These are phyloP conservation scores for Lecanicillium sp. DNA, from an alignment of 2,329 filamentous ascomycete species.

Conservation along the genomic window DNA sequence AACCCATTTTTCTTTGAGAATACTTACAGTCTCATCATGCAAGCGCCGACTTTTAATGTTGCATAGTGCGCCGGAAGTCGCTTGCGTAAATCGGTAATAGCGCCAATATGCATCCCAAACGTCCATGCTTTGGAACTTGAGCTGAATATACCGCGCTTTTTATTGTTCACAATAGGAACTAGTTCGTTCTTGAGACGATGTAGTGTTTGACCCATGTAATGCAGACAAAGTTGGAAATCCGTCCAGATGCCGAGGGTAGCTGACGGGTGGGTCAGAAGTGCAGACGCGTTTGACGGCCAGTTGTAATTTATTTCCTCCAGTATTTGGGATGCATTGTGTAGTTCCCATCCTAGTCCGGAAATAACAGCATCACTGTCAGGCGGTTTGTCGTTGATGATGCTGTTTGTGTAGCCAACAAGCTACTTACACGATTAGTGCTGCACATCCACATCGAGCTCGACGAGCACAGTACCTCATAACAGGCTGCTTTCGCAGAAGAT, in stretches of 20 bases:
- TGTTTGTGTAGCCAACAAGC: neutral
- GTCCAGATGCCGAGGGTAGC: neutral
- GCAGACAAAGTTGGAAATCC: neutral
- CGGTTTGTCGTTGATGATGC: neutral
- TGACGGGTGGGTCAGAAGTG: neutral
- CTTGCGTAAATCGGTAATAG: neutral
- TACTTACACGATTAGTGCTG: neutral
- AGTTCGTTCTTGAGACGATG: neutral
- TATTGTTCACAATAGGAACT: neutral
- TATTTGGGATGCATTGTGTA: neutral
- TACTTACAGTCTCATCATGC: constrained; percentile 1
- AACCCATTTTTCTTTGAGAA: neutral
- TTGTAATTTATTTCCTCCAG: neutral
- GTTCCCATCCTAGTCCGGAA: neutral
- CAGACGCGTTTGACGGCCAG: neutral
- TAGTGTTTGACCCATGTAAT: neutral
- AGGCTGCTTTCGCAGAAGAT: too few relatives aligned
- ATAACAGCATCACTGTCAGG: neutral
- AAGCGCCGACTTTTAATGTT: neutral
- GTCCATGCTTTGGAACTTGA: neutral
- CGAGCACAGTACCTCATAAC: too few relatives aligned
- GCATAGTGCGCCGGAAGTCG: neutral
- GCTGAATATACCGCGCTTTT: neutral
- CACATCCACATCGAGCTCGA: neutral
- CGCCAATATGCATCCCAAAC: neutral